Evolutionary conservation across 73 alveolate genomes (phyloP), one percentile per base, ranked within the genome.

Genomic region (Stentor roeselii): DNA sequence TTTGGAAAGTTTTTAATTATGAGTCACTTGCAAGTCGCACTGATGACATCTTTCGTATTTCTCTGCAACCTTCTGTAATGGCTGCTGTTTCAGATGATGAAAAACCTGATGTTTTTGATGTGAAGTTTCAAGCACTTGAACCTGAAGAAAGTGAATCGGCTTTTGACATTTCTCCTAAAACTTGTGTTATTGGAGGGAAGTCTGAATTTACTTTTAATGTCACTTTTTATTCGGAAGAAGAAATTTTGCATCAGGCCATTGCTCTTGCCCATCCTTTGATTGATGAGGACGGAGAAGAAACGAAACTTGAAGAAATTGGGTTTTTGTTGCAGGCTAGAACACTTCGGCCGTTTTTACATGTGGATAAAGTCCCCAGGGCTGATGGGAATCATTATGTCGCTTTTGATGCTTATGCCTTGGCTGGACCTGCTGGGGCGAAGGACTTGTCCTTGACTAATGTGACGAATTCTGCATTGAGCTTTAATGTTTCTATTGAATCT

Each of bases 351-450:
- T 74, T 32, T 41, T 86, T 91, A 3, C 61, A 89, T 14, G 78
- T 91, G 67, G 96, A 91, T 75, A 91, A 85, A 84, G 91, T 84
- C 77, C 59, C 67, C 36, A 61, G 86, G 60, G 76, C 59, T 1
- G 96, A 91, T 82, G 93, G 96, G 4, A 87, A 60, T 30, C 67
- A 91, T 86, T 88, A 91, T 75, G 31, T 91, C 21, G 82, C 89
- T 75, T 91, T 91, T 86, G 83, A 91, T 34, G 86, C 82, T 39
- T 91, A 88, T 27, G 92, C 84, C 3, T 31, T 80, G 11, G 92
- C 86, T 3, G 90, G 90, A 31, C 96, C 96, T 3, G 39, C 84
- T 38, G 90, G 88, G 37, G 3, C 39, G 1, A 36, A 86, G 59
- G 87, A 88, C 82, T 27, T 91, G 35, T 74, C 84, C 40, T 82